These are phyloP conservation scores for Botrytis porri DNA, from an alignment of 2,329 filamentous ascomycete species.

Conservation along the genomic window DNA sequence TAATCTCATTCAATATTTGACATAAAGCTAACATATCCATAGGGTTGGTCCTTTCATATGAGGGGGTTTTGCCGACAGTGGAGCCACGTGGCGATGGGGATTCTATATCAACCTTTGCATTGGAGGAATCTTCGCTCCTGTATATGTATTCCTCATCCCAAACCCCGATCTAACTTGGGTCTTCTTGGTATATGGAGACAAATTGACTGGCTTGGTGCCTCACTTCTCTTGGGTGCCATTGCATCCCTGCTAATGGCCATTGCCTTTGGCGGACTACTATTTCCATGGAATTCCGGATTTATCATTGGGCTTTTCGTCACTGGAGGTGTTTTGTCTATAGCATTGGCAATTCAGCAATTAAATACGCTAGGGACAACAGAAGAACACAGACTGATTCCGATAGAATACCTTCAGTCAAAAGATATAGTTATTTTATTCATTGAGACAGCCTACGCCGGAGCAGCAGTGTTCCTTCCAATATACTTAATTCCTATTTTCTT, in stretches of 20 bases:
- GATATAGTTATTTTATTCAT: conserved; percentile 40
- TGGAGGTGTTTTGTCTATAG: conserved; percentile 40
- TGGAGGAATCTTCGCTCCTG: conserved; percentile 40
- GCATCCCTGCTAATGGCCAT: conserved; percentile 38
- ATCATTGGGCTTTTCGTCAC: conserved; percentile 43
- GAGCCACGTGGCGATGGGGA: conserved; percentile 46
- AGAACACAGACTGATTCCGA: conserved; percentile 32
- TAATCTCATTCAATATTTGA: not conserved
- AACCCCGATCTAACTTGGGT: conserved; percentile 31
- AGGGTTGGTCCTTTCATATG: conserved; percentile 8
- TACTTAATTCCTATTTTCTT: conserved; percentile 49
- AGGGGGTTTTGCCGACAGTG: conserved; percentile 44
- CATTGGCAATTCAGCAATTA: conserved; percentile 30
- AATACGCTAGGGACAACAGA: conserved; percentile 31
- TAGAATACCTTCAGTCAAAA: conserved; percentile 39
- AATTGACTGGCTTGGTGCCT: conserved; percentile 32
- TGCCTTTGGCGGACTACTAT: conserved; percentile 37
- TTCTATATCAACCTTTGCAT: conserved; percentile 58
- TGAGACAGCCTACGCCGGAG: conserved; percentile 37
- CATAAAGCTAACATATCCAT: not conserved
- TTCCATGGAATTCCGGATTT: conserved; percentile 33
- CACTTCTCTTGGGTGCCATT: conserved; percentile 38
- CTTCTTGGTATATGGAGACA: conserved; percentile 28
- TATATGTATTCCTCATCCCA: conserved; percentile 46
- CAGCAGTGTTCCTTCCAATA: conserved; percentile 42